Evolutionary conservation across 768 basidiomycete genomes (phyloP).

Genomic region (Pulveroboletus sp.): DNA sequence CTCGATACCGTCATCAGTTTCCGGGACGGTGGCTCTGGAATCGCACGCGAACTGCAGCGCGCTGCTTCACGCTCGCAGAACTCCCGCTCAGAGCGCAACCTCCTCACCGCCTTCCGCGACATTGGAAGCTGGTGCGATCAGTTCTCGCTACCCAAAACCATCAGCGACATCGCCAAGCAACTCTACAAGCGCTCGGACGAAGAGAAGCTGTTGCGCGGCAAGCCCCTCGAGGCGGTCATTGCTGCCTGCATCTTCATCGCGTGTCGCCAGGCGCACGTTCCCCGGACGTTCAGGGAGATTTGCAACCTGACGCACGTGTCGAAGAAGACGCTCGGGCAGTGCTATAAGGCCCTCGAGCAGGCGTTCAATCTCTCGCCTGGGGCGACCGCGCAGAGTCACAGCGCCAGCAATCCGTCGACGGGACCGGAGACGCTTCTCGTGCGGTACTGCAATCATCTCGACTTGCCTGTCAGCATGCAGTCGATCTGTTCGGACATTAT

Average conservation of each 20-base stretch:
- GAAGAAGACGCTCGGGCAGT: constrained; percentile 94
- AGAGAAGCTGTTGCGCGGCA: constrained; percentile 87
- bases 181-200: constrained; percentile 96
- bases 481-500: constrained; percentile 82
- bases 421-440: constrained; percentile 85
- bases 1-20: constrained; percentile 94
- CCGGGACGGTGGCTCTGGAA: constrained; percentile 90
- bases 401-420: constrained; percentile 40
- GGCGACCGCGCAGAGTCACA: constrained; percentile 53
- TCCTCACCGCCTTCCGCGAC: constrained; percentile 85
- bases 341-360: constrained; percentile 83
- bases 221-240: constrained; percentile 88
- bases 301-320: constrained; percentile 90
- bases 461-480: constrained; percentile 78
- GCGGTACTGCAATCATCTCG: constrained; percentile 93
- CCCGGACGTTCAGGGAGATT: constrained; percentile 93
- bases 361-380: constrained; percentile 87
- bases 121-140: constrained; percentile 94
- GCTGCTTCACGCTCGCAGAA: constrained; percentile 79
- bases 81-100: constrained; percentile 78
- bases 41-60: constrained; percentile 88
- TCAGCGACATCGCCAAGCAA: constrained; percentile 95
- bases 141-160: constrained; percentile 89
- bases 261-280: constrained; percentile 92
- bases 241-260: constrained; percentile 99